Base-by-base conservation (phyloP, 495 filamentous ascomycete species). In the Daldinia bambusicola region DNA sequence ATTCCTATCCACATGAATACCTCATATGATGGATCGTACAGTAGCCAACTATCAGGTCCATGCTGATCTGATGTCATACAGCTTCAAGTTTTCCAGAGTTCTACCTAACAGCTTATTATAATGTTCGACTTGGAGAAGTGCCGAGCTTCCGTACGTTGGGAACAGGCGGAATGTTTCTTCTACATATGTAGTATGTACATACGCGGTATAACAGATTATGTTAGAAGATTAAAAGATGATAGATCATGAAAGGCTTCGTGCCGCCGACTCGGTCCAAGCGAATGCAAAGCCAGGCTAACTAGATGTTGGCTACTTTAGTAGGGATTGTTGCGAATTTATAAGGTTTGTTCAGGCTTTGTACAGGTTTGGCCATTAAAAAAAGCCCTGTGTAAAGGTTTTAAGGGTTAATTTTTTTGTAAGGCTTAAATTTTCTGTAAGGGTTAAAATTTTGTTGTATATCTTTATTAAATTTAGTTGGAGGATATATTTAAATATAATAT, bases 251-350 rank as follows among this genome's bases (percentile, higher is more conserved):
- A 65, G 48, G 38, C 26, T 37, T 22, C 22, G 63, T 48, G 65
- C 64, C 58, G 60, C 32, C 50, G 55, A 60, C 55, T 61, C 10
- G 61, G 63, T 55, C 63, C 63, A 67, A 68, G 69, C 64, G 70
- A 72, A 69, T 69, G 70, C 61, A 57, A 72, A 65, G 40, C 16
- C 32, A 50, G 60, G 55, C 52, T 31, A 63, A 58, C n/a, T 56
- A 41, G 34, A 61, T 22, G 48, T n/a, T 50, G 56, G 56, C n/a
- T 22, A 65, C 37, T n/a, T n/a, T n/a, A n/a, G n/a, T n/a, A n/a
- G n/a, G n/a, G n/a, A n/a, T n/a, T n/a, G n/a, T n/a, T n/a, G n/a
- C n/a, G n/a, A n/a, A n/a, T n/a, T n/a, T n/a, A n/a, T n/a, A n/a
- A n/a, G n/a, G n/a, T n/a, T n/a, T n/a, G n/a, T n/a, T n/a, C n/a